These are phyloP conservation scores for Musa schizocarpa DNA, from an alignment of 176 grass and related monocot species.

Conservation along the genomic window DNA sequence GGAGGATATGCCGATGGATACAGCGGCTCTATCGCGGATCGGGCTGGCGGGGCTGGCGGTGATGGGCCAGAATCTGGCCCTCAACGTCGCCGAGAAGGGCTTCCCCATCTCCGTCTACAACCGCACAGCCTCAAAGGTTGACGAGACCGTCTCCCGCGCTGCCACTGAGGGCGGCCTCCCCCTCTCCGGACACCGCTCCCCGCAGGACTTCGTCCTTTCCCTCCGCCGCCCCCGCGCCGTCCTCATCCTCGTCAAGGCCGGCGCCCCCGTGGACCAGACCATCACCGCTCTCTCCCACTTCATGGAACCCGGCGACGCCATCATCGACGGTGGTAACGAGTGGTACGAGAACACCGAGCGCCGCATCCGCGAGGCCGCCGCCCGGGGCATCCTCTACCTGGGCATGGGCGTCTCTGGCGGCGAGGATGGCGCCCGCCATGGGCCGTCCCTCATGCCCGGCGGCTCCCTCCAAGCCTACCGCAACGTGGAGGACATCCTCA, in stretches of 20 bases:
- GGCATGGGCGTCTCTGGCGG: slow-evolving; percentile 83
- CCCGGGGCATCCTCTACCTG: slow-evolving; percentile 67
- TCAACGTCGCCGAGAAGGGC: slow-evolving; percentile 91
- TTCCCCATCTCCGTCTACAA: slow-evolving; percentile 97
- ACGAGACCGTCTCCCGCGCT: slow-evolving; percentile 57
- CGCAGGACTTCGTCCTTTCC: slow-evolving; percentile 67
- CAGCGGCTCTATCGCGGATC: slow-evolving; percentile 40
- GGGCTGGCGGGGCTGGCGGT: slow-evolving; percentile 71
- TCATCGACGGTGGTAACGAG: slow-evolving; percentile 82
- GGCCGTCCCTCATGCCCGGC: slow-evolving; percentile 81
- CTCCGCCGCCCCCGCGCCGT: slow-evolving; percentile 57
- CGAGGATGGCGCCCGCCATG: slow-evolving; percentile 69
- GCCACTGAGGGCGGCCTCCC: slow-evolving; percentile 49
- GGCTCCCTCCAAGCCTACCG: slow-evolving; percentile 55
- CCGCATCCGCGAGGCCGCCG: slow-evolving; percentile 38
- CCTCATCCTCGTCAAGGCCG: slow-evolving; percentile 71
- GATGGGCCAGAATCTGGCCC: slow-evolving; percentile 92
- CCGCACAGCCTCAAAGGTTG: slow-evolving; percentile 74
- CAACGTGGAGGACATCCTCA: slow-evolving; percentile 64
- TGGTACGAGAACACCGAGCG: slow-evolving; percentile 93
- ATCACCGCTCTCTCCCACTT: slow-evolving; percentile 53
- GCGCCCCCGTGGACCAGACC: slow-evolving; percentile 65
- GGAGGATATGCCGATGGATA: slow-evolving; percentile 28
- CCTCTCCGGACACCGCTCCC: slow-evolving; percentile 52
- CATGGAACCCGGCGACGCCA: slow-evolving; percentile 66